A percentile compares a stretch with the other conserved stretches of the same genome.
These are phyloP conservation scores for Eremothecium coryli DNA, from an alignment of 1,139 yeast species.

Conservation along the genomic window DNA sequence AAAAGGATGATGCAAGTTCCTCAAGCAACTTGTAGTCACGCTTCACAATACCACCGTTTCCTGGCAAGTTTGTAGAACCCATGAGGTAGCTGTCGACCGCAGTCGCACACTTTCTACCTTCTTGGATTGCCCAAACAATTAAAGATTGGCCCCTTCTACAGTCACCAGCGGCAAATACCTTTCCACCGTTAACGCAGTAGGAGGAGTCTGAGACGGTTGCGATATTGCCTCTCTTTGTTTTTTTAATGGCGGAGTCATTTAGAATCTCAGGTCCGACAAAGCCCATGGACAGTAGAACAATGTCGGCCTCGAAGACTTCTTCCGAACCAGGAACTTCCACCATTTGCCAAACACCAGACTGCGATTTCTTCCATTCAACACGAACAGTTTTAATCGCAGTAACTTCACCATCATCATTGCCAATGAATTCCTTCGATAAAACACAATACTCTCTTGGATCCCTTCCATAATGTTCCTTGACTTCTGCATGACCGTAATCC, in stretches of 20 bases:
- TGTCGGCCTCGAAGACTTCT: conserved; percentile 88
- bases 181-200: conserved; percentile 59
- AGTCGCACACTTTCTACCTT: conserved; percentile 97
- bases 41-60: conserved; percentile 84
- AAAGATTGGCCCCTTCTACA: conserved; percentile 98
- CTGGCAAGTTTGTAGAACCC: conserved; percentile 79
- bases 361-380: conserved; percentile 96
- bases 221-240: conserved; percentile 83
- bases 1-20: conserved; percentile 51
- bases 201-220: conserved; percentile 58
- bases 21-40: conserved; percentile 68
- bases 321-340: conserved; percentile 93
- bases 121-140: conserved; percentile 99
- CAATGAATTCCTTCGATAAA: conserved; percentile 88
- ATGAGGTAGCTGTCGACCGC: conserved; percentile 75
- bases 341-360: conserved; percentile 98
- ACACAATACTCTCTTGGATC: conserved; percentile 98
- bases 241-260: conserved; percentile 59
- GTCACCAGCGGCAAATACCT: conserved; percentile 93
- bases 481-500: conserved; percentile 96
- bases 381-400: conserved; percentile 90
- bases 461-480: conserved; percentile 85
- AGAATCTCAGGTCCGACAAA: conserved; percentile 87
- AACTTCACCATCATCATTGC: conserved; percentile 89
- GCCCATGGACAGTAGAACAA: conserved; percentile 93